A percentile compares a stretch with the other conserved stretches of the same genome.
These are phyloP conservation scores for Chaetomiaceae sp. DNA, from an alignment of 2,329 filamentous ascomycete genomes.

Conservation along the genomic window DNA sequence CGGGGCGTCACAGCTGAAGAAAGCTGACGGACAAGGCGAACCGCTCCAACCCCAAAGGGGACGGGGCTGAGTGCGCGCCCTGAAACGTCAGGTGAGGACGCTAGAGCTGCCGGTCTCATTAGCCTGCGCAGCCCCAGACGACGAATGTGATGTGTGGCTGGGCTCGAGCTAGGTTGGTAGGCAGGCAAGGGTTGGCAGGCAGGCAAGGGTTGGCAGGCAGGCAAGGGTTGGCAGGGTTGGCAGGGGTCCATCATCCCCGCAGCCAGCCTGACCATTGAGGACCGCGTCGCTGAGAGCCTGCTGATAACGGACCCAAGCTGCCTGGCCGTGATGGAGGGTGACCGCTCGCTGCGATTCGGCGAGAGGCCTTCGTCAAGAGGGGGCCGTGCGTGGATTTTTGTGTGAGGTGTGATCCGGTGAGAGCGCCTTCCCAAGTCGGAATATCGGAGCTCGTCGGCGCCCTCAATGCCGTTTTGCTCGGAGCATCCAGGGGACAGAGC, in stretches of 20 bases:
- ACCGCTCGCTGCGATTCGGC: slow-evolving; percentile 12
- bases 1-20: slow-evolving; percentile 21
- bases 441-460: slow-evolving; percentile 8
- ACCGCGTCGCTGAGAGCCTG: slow-evolving; percentile 2
- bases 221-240: not conserved
- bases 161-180: too few species aligned
- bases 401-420: not conserved
- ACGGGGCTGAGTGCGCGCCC: slow-evolving; percentile 7
- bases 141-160: slow-evolving; percentile 11
- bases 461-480: slow-evolving; percentile 4
- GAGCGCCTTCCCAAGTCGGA: slow-evolving; percentile 17
- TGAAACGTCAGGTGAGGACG: slow-evolving; percentile 4
- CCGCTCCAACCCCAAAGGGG: slow-evolving; percentile 11
- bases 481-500: not conserved
- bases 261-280: slow-evolving; percentile 8
- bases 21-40: slow-evolving; percentile 22
- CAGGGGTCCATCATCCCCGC: slow-evolving; percentile 1
- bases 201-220: too few species aligned
- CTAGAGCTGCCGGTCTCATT: slow-evolving; percentile 2
- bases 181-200: too few species aligned
- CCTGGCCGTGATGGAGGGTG: slow-evolving; percentile 18
- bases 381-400: slow-evolving; percentile 8
- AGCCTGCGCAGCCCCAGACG: not conserved
- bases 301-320: slow-evolving; percentile 16
- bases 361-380: not conserved